Percentiles rank a stretch among this genome's conserved stretches.
phyloP scores from a whole-genome alignment of 2,329 filamentous ascomycete species.

The Clonostachys solani region DNA sequence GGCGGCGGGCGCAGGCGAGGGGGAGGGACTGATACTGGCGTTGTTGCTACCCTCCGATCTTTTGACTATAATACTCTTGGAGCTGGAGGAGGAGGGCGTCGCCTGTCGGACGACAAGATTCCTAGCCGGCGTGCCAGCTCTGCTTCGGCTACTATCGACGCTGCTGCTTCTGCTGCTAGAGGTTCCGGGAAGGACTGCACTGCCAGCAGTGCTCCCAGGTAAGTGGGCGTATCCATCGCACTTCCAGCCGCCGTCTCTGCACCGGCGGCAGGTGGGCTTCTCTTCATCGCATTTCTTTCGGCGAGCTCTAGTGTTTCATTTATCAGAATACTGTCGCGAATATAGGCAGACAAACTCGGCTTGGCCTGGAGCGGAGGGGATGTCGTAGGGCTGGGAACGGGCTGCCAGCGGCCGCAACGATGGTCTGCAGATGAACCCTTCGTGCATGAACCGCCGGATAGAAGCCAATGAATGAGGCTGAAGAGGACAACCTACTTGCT shows the following conservation, averaged over 20 bases:
- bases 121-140: too few relatives aligned
- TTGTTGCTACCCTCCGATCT: too few relatives aligned
- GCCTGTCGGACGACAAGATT: too few relatives aligned
- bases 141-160: background rate
- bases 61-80: too few relatives aligned
- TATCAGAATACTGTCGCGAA: background rate
- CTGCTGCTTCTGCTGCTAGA: background rate
- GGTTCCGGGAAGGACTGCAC: background rate
- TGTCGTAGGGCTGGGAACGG: background rate
- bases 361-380: background rate
- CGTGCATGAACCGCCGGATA: too few relatives aligned
- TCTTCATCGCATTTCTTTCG: constrained; percentile 4
- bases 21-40: background rate
- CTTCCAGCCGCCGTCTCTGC: background rate
- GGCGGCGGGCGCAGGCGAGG: background rate
- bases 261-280: constrained; percentile 2
- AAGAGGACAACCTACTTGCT: too few relatives aligned
- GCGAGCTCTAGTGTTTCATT: background rate
- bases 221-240: constrained; percentile 2
- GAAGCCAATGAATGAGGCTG: too few relatives aligned
- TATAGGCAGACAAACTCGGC: background rate
- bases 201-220: background rate
- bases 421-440: too few relatives aligned
- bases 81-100: too few relatives aligned
- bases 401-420: too few relatives aligned